Evolutionary conservation across 495 filamentous ascomycete genomes (phyloP).

Genomic region (Neurospora terricola): DNA sequence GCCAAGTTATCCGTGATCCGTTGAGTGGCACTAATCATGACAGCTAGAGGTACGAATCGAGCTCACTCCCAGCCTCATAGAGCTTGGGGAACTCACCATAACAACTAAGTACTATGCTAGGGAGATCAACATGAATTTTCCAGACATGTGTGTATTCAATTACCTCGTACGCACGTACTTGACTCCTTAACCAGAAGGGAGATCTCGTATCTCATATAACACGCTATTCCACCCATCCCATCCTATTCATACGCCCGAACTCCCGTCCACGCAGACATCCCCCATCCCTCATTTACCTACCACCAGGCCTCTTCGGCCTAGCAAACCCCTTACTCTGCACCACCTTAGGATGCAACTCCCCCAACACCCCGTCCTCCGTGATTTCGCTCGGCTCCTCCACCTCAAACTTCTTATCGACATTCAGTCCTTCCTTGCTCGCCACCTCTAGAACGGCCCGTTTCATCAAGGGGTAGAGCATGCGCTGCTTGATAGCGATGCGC

Average conservation of each 20-base stretch:
- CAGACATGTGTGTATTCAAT: neutral
- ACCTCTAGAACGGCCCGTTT: slow-evolving; percentile 59
- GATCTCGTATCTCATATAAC: no score
- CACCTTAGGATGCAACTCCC: slow-evolving; percentile 65
- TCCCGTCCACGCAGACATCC: neutral
- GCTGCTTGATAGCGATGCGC: slow-evolving; percentile 67
- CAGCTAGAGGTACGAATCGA: no score
- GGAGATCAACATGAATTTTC: neutral
- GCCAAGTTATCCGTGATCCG: no score
- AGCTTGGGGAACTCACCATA: no score
- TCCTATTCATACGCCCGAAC: neutral
- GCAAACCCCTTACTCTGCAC: slow-evolving; percentile 66
- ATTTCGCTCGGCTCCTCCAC: slow-evolving; percentile 65
- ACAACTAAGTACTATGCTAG: no score
- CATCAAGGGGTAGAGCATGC: slow-evolving; percentile 89
- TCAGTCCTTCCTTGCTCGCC: slow-evolving; percentile 59
- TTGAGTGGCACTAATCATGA: no score
- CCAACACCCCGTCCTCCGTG: slow-evolving; percentile 55
- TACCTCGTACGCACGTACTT: neutral
- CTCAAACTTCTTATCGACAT: slow-evolving; percentile 63
- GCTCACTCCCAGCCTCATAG: no score
- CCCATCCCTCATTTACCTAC: slow-evolving; percentile 4
- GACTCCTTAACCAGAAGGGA: no score
- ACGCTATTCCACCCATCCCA: no score
- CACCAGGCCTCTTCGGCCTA: slow-evolving; percentile 81